Percentiles rank a stretch among this genome's conserved stretches.
phyloP scores from a whole-genome alignment of 108 stramenopile species.

The Chaetoceros muelleri region DNA sequence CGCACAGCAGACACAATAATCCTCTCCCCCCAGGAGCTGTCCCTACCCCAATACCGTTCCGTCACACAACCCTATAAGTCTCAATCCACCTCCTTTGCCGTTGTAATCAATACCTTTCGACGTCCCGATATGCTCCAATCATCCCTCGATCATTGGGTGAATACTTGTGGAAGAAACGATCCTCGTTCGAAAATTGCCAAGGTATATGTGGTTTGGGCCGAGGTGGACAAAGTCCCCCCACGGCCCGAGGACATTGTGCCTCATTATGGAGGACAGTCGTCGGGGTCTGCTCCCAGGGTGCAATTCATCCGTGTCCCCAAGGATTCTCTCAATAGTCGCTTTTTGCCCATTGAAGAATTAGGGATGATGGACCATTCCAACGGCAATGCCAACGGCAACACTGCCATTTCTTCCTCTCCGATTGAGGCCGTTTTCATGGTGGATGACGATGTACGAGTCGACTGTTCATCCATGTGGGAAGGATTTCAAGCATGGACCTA shows the following conservation, averaged over 20 bases:
- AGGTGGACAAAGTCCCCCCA: slow-evolving; percentile 12
- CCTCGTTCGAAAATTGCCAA: slow-evolving; percentile 14
- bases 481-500: slow-evolving; percentile 34
- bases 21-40: no score
- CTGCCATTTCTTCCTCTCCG: no score
- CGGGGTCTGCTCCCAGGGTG: slow-evolving; percentile 10
- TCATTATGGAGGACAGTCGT: neutral
- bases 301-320: slow-evolving; percentile 18
- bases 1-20: no score
- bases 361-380: no score
- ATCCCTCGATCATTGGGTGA: slow-evolving; percentile 41
- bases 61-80: no score
- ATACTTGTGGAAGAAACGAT: slow-evolving; percentile 25
- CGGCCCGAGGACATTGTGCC: slow-evolving; percentile 2
- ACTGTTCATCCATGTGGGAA: slow-evolving; percentile 20
- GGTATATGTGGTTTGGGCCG: slow-evolving; percentile 52
- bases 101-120: slow-evolving; percentile 50
- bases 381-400: no score
- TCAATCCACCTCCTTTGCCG: slow-evolving; percentile 21
- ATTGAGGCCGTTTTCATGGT: slow-evolving; percentile 47
- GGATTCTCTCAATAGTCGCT: slow-evolving; percentile 48
- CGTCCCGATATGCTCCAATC: slow-evolving; percentile 28
- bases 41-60: no score
- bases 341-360: slow-evolving; percentile 34
- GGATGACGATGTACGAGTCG: slow-evolving; percentile 49